Conservation (phyloP, 352 stramenopile genomes). For the Pythium oligandrum region DNA sequence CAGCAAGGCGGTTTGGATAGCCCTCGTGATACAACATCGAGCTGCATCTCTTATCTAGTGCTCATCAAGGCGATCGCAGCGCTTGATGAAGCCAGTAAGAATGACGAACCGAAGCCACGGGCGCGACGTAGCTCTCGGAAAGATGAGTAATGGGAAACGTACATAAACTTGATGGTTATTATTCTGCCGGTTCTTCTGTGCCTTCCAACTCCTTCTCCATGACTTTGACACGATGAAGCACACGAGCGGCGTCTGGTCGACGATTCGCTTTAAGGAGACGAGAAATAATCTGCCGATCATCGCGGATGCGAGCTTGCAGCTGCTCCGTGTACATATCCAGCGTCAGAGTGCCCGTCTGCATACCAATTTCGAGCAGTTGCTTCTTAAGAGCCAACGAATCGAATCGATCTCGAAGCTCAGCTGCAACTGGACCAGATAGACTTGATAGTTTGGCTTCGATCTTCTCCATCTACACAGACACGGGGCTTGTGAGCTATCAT, state of each 20-base stretch:
- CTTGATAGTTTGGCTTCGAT: slow-evolving; percentile 48
- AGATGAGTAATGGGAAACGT: no score
- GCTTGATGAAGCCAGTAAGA: slow-evolving; percentile 17
- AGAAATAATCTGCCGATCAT: slow-evolving; percentile 44
- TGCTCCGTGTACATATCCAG: slow-evolving; percentile 60
- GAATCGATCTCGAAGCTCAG: slow-evolving; percentile 45
- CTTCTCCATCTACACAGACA: slow-evolving; percentile 42
- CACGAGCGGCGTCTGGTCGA: slow-evolving; percentile 55
- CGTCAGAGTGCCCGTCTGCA: slow-evolving; percentile 75
- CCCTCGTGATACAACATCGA: no score
- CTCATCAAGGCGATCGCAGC: slow-evolving; percentile 26
- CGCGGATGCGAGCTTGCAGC: slow-evolving; percentile 41
- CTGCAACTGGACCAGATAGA: slow-evolving; percentile 24
- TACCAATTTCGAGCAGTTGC: slow-evolving; percentile 79
- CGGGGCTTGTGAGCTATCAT: neutral
- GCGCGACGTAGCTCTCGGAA: no score
- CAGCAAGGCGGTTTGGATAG: neutral
- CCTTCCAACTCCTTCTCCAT: slow-evolving; percentile 75
- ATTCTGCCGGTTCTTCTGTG: slow-evolving; percentile 16
- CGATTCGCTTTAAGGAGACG: slow-evolving; percentile 34
- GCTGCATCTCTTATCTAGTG: slow-evolving; percentile 17
- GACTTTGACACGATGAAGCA: slow-evolving; percentile 67
- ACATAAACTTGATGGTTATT: neutral
- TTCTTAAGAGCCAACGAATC: slow-evolving; percentile 75
- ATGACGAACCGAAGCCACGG: neutral